A percentile compares a stretch with the other conserved stretches of the same genome.
These are phyloP conservation scores for Malus fusca DNA, from an alignment of 306 rosid genomes.

Conservation along the genomic window DNA sequence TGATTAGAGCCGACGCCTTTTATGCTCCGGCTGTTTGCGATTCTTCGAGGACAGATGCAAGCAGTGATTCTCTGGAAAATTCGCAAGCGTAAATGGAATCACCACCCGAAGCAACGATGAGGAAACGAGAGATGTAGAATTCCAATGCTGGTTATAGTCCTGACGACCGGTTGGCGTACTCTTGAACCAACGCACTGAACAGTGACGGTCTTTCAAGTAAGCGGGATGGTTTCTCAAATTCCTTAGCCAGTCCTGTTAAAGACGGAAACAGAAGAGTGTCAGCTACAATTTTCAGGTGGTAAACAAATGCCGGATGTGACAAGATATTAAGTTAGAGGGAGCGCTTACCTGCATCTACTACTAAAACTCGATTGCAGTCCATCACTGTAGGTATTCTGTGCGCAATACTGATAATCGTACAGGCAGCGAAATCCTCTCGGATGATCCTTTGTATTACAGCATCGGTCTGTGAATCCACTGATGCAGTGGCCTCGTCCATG, in stretches of 20 bases:
- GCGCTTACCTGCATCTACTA: conserved; percentile 67
- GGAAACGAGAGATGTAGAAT: background rate
- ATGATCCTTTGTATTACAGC: conserved; percentile 79
- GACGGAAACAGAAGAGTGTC: background rate
- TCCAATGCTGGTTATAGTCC: conserved; percentile 31
- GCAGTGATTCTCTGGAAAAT: background rate
- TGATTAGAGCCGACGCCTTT: background rate
- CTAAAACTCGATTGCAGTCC: conserved; percentile 83
- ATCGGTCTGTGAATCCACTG: conserved; percentile 95
- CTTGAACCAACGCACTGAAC: conserved; percentile 81
- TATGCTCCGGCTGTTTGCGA: background rate
- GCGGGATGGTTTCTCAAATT: conserved; percentile 69
- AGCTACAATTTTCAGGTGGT: background rate
- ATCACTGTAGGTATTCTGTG: conserved; percentile 95
- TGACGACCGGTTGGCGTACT: conserved; percentile 74
- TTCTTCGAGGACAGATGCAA: background rate
- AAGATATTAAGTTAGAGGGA: background rate
- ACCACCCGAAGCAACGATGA: background rate
- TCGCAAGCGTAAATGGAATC: background rate
- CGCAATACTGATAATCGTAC: conserved; percentile 96
- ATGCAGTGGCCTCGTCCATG: conserved; percentile 97
- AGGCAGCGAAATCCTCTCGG: conserved; percentile 72
- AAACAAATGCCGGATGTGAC: background rate
- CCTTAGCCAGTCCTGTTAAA: conserved; percentile 61
- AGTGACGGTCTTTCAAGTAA: conserved; percentile 70